A percentile compares a stretch with the other conserved stretches of the same genome.
These are phyloP conservation scores for Pyronema domesticum DNA, from an alignment of 495 filamentous ascomycete genomes.

Conservation along the genomic window DNA sequence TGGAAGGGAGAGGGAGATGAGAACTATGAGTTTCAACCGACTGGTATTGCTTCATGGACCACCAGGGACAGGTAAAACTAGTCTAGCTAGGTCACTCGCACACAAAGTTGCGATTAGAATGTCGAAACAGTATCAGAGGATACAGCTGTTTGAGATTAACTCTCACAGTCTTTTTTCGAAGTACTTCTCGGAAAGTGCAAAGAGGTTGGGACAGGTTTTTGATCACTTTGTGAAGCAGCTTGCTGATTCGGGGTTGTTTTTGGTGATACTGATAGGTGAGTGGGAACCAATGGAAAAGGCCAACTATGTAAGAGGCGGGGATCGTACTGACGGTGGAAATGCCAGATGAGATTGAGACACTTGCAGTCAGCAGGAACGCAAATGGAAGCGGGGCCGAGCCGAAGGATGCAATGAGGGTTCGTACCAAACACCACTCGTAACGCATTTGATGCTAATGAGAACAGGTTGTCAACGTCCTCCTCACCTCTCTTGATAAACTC, in stretches of 20 bases:
- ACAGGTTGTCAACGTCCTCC: slow-evolving; percentile 22
- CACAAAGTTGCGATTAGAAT: slow-evolving; percentile 42
- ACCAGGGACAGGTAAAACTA: slow-evolving; percentile 29
- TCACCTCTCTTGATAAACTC: slow-evolving; percentile 28
- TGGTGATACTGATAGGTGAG: slow-evolving; percentile 33
- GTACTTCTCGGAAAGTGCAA: slow-evolving; percentile 40
- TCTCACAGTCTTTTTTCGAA: slow-evolving; percentile 35
- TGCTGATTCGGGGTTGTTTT: slow-evolving; percentile 30
- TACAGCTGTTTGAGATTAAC: slow-evolving; percentile 36
- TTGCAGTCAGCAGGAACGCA: slow-evolving; percentile 31
- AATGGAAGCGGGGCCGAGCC: slow-evolving; percentile 32
- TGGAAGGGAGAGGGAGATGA: slow-evolving; percentile 21
- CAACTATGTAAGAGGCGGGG: too few relatives aligned
- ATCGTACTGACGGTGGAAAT: background rate
- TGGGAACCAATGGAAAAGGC: background rate
- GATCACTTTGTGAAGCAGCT: slow-evolving; percentile 31
- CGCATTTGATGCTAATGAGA: background rate
- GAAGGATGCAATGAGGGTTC: slow-evolving; percentile 31
- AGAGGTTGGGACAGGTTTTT: slow-evolving; percentile 34
- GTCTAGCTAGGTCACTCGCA: slow-evolving; percentile 27
- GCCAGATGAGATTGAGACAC: slow-evolving; percentile 38
- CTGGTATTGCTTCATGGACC: slow-evolving; percentile 36
- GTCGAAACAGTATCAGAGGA: slow-evolving; percentile 27
- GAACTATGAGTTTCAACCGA: slow-evolving; percentile 27
- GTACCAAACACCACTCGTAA: background rate